Evolutionary conservation across 176 grass and related monocot genomes (phyloP), one percentile per base, ranked within the genome.

Genomic region (sorghum (Sorghum bicolor)): DNA sequence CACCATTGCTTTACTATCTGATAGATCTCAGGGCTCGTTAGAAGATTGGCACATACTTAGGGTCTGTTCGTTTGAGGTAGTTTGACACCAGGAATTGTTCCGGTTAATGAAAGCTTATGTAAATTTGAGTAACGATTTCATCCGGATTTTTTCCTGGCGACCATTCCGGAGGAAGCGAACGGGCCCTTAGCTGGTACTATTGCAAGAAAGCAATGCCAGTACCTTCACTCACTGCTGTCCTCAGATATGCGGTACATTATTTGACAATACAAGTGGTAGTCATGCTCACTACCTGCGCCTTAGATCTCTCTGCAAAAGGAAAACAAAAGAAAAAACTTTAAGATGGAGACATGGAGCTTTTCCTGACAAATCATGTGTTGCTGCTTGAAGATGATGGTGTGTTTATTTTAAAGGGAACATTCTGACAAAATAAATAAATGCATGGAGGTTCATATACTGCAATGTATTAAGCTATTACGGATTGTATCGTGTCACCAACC

Each of bases 221-320:
- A 19, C 29, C 57, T 40, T 26, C 73, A 57, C 4, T 61, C 22
- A 45, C 73, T 67, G 58, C 34, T 71, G 50, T 20, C 52, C 47
- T 26, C 31, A 76, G 9, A 20, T 65, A 16, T 57, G 70, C 15
- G 55, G 78, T 64, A n/a, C 75, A 71, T 29, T 47, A 36, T 66
- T 61, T 31, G 58, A 13, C 26, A 63, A 32, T 74, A 39, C 38
- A 65, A 31, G 66, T 39, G 4, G 28, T 2, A 66, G 52, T 26
- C 39, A 34, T 77, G 64, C 76, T 57, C 4, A 25, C 68, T 90
- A 94, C 82, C 88, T 77, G 31, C 84, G 91, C 64, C 92, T 88
- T 67, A 94, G 87, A 82, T 94, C 92, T 84, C 92, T 89, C 92
- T 94, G 85, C 82, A 94, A 82, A 53, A 86, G 47, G 1, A 5